Percentiles rank a stretch among this genome's conserved stretches.
Conservation (phyloP, 108 stramenopile genomes). For the Mediolabrus comicus region DNA sequence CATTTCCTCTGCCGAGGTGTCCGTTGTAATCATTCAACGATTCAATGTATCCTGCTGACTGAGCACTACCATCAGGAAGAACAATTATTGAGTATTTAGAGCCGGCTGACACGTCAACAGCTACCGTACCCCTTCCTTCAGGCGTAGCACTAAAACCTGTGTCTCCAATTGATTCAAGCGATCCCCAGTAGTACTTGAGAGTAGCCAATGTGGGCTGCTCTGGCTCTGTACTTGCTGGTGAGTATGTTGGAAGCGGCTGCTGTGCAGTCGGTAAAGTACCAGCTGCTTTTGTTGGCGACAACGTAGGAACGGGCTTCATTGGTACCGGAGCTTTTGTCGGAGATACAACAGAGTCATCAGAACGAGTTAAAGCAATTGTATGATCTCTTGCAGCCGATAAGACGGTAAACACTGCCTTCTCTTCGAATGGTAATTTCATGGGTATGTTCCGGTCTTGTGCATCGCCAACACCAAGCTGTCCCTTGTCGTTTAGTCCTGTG, state of each 20-base stretch:
- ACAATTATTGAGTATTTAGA: constrained; percentile 39
- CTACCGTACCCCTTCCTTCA: constrained; percentile 1
- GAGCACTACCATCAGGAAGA: constrained; percentile 33
- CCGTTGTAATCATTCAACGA: constrained; percentile 42
- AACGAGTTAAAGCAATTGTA: constrained; percentile 5
- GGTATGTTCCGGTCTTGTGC: constrained; percentile 21
- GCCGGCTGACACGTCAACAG: constrained; percentile 30
- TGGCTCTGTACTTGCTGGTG: neutral
- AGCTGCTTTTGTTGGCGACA: neutral
- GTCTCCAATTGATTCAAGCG: constrained; percentile 33
- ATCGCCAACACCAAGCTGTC: constrained; percentile 46
- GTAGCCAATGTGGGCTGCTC: neutral
- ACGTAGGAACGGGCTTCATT: neutral
- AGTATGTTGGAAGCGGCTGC: neutral
- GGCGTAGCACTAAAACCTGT: constrained; percentile 13
- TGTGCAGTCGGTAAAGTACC: neutral
- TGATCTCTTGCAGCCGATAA: constrained; percentile 33
- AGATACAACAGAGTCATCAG: neutral
- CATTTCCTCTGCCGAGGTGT: constrained; percentile 24
- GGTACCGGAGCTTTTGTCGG: constrained; percentile 9
- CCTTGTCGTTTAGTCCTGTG: constrained; percentile 29
- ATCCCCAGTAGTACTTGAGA: constrained; percentile 32
- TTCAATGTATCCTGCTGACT: constrained; percentile 39
- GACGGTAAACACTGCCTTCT: constrained; percentile 6
- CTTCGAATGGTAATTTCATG: constrained; percentile 17